Percentiles rank a stretch among this genome's conserved stretches.
phyloP scores from a whole-genome alignment of 768 basidiomycete genomes.

The Paxillus rubicundulus region DNA sequence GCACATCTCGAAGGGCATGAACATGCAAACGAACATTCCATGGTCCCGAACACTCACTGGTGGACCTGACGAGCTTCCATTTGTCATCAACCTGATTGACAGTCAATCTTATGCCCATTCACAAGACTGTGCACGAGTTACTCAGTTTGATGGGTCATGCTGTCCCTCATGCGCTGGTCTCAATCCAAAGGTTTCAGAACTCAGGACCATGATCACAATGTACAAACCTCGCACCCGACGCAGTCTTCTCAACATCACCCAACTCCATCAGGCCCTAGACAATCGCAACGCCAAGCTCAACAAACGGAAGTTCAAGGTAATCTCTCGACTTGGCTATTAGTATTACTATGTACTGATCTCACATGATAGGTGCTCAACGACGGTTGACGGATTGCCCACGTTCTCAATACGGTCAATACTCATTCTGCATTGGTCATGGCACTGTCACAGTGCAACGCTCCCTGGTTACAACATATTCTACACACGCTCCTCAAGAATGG shows the following conservation, averaged over 20 bases:
- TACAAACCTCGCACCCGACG: background rate
- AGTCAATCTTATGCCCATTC: background rate
- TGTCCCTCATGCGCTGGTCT: background rate
- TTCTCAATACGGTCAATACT: background rate
- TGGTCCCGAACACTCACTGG: background rate
- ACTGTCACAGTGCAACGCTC: background rate
- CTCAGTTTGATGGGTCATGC: background rate
- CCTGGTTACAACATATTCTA: background rate
- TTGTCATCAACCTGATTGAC: background rate
- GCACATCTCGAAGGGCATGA: background rate
- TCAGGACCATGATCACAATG: background rate
- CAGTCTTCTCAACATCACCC: background rate
- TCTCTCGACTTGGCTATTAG: background rate
- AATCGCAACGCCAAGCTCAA: background rate
- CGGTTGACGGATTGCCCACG: background rate
- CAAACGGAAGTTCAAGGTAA: background rate
- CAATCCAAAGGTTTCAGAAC: background rate
- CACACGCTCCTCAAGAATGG: conserved; percentile 1
- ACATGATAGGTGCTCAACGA: background rate
- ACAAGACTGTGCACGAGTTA: background rate
- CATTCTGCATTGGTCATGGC: background rate
- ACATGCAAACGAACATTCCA: background rate
- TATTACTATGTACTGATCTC: background rate
- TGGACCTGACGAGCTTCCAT: background rate
- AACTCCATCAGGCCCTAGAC: background rate